These are phyloP conservation scores for Monosporascus sp. DNA, from an alignment of 2,329 filamentous ascomycete genomes.

Conservation along the genomic window DNA sequence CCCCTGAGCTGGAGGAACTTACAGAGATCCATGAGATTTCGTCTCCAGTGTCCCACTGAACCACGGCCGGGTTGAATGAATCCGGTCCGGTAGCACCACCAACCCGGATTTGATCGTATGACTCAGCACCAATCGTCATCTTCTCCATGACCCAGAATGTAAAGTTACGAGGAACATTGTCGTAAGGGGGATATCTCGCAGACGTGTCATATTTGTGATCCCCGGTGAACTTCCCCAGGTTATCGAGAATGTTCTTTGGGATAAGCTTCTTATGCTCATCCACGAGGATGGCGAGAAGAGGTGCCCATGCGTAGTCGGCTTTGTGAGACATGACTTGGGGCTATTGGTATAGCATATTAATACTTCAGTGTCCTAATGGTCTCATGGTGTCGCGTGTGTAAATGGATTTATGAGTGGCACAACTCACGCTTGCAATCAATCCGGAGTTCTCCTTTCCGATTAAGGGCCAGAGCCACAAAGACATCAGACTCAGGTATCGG, in stretches of 20 bases:
- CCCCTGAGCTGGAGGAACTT: constrained; percentile 1
- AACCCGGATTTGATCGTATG: constrained; percentile 49
- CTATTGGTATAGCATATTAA: constrained; percentile 14
- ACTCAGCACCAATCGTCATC: constrained; percentile 55
- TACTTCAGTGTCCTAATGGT: background rate
- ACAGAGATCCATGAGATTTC: constrained; percentile 30
- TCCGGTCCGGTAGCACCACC: constrained; percentile 48
- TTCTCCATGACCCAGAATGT: constrained; percentile 51
- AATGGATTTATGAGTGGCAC: constrained; percentile 1
- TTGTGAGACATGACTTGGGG: constrained; percentile 52
- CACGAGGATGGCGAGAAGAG: constrained; percentile 50
- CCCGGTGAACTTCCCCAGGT: constrained; percentile 42
- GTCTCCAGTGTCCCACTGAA: constrained; percentile 48
- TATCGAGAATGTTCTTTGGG: constrained; percentile 31
- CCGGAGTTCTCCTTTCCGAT: constrained; percentile 42
- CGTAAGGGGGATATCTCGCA: constrained; percentile 54
- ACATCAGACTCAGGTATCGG: constrained; percentile 52
- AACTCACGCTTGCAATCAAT: constrained; percentile 25
- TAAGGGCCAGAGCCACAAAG: constrained; percentile 53
- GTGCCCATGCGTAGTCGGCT: constrained; percentile 53
- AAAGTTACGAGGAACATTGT: constrained; percentile 51
- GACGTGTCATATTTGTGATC: constrained; percentile 47
- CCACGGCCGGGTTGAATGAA: constrained; percentile 54
- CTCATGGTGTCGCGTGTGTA: too few relatives aligned
- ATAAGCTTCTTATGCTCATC: constrained; percentile 43